Percentiles rank a stretch among this genome's conserved stretches.
phyloP scores from a whole-genome alignment of 306 rosid species.

The Trifolium fragiferum region DNA sequence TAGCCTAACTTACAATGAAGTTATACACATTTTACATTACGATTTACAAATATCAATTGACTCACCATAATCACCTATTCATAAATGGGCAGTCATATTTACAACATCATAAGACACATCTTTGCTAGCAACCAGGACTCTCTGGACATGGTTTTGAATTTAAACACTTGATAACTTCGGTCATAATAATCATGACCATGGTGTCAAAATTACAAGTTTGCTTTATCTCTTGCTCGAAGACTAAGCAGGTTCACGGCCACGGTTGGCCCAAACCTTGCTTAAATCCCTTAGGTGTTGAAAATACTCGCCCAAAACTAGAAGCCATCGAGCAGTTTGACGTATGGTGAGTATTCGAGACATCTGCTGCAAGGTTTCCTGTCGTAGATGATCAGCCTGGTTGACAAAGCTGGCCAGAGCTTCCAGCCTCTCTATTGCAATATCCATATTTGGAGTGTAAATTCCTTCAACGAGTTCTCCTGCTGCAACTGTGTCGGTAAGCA shows the following conservation, averaged over 20 bases:
- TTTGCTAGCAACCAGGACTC: conserved; percentile 37
- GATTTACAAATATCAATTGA: conserved; percentile 3
- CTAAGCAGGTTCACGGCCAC: conserved; percentile 64
- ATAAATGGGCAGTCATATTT: conserved; percentile 53
- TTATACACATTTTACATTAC: conserved; percentile 36
- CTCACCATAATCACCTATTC: conserved; percentile 12
- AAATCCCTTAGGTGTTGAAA: conserved; percentile 79
- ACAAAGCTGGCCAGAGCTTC: conserved; percentile 78
- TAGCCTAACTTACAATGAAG: neutral
- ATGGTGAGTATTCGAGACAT: conserved; percentile 71
- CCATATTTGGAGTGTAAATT: conserved; percentile 54
- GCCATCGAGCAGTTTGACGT: conserved; percentile 76
- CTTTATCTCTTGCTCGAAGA: conserved; percentile 26
- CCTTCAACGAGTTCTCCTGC: conserved; percentile 63
- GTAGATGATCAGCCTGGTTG: conserved; percentile 86
- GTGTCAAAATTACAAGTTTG: conserved; percentile 35
- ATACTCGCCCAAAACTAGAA: conserved; percentile 81
- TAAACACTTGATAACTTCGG: conserved; percentile 17
- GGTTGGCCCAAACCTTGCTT: conserved; percentile 79
- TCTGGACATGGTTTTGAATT: conserved; percentile 20
- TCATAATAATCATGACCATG: conserved; percentile 29
- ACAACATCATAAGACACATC: conserved; percentile 53
- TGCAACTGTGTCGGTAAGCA: conserved; percentile 63
- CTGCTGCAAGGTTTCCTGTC: conserved; percentile 76
- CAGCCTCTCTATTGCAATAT: conserved; percentile 75